Evolutionary conservation across 2,329 filamentous ascomycete species (phyloP).

Genomic region (Microthyrium microscopicum): DNA sequence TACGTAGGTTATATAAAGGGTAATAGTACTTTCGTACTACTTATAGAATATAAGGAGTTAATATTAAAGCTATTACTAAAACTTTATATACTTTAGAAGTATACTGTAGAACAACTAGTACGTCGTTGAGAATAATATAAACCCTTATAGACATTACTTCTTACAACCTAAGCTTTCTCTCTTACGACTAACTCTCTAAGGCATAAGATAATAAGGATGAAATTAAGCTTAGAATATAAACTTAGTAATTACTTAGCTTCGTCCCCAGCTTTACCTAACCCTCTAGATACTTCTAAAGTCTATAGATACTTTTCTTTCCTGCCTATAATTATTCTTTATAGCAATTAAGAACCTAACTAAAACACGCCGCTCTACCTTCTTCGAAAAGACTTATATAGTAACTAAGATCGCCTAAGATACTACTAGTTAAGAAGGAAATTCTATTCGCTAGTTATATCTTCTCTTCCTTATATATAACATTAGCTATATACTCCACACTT

Average conservation of each 20-base stretch:
- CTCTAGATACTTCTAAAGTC: slow-evolving; percentile 1
- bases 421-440: slow-evolving; percentile 3
- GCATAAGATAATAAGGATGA: too few species aligned
- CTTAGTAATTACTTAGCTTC: slow-evolving; percentile 1
- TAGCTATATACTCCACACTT: slow-evolving; percentile 3
- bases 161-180: too few species aligned
- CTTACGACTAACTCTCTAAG: too few species aligned
- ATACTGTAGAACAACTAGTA: too few species aligned
- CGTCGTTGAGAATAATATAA: too few species aligned
- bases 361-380: neutral
- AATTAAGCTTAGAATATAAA: slow-evolving; percentile 1
- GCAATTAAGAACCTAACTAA: slow-evolving; percentile 3
- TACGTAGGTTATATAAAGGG: slow-evolving; percentile 2
- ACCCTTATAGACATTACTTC: too few species aligned
- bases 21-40: slow-evolving; percentile 1
- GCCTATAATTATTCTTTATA: too few species aligned
- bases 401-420: slow-evolving; percentile 1
- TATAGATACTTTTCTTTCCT: slow-evolving; percentile 1
- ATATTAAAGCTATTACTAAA: slow-evolving; percentile 1
- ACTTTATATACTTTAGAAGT: slow-evolving; percentile 2
- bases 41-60: slow-evolving; percentile 1
- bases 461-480: slow-evolving; percentile 4
- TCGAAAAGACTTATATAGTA: slow-evolving; percentile 3
- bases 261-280: neutral
- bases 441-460: slow-evolving; percentile 1